Evolutionary conservation across 257 asterid genomes (phyloP).

Genomic region (Linderniella brevidens): DNA sequence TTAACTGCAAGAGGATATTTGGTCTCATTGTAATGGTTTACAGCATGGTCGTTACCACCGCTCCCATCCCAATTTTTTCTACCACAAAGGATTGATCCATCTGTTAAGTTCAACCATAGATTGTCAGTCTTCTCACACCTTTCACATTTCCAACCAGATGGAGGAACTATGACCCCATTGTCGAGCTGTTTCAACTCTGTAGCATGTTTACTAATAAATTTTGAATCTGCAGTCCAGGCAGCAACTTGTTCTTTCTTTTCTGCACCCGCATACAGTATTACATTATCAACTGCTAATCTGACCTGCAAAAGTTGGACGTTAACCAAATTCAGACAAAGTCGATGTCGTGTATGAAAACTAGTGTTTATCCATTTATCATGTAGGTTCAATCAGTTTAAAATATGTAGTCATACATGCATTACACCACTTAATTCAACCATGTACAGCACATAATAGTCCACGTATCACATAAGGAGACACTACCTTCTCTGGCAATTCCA

Average conservation of each 20-base stretch:
- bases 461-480: neutral
- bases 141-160: slow-evolving; percentile 91
- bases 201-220: slow-evolving; percentile 62
- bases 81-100: slow-evolving; percentile 87
- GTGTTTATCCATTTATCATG: neutral
- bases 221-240: slow-evolving; percentile 85
- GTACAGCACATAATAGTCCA: neutral
- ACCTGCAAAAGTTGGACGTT: slow-evolving; percentile 29
- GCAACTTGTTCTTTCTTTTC: slow-evolving; percentile 92
- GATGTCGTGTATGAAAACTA: neutral
- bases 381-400: neutral
- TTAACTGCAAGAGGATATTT: slow-evolving; percentile 87
- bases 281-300: slow-evolving; percentile 79
- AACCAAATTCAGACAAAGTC: neutral
- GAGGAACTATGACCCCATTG: slow-evolving; percentile 73
- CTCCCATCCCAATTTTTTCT: slow-evolving; percentile 88
- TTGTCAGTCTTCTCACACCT: slow-evolving; percentile 84
- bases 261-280: slow-evolving; percentile 65
- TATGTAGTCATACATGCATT: slow-evolving; percentile 4
- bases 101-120: slow-evolving; percentile 92
- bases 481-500: slow-evolving; percentile 95
- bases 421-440: slow-evolving; percentile 1
- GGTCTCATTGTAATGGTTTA: slow-evolving; percentile 51
- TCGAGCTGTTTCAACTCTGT: slow-evolving; percentile 69
- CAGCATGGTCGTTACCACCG: slow-evolving; percentile 95